Evolutionary conservation across 192 early-diverging fungal species (phyloP).

Genomic region (Backusella morwellensis): DNA sequence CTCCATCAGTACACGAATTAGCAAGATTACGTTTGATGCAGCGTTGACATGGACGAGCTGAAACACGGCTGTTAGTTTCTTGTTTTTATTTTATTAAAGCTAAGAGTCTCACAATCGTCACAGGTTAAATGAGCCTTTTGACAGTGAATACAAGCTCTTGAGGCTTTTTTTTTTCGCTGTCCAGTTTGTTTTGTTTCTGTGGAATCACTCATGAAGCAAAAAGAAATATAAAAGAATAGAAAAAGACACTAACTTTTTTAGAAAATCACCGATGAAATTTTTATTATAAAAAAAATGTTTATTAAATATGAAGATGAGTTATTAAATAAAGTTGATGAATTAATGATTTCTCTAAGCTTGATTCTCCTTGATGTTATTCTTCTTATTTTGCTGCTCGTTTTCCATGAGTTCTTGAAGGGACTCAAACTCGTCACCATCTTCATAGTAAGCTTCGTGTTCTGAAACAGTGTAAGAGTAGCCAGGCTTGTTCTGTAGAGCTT

Average conservation of each 20-base stretch:
- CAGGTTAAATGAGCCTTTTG: slow-evolving; percentile 75
- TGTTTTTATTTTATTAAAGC: neutral
- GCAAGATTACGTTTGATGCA: slow-evolving; percentile 81
- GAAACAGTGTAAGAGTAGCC: neutral
- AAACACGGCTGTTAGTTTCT: neutral
- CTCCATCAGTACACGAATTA: slow-evolving; percentile 78
- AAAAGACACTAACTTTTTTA: neutral
- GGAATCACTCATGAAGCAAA: neutral
- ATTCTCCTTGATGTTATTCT: neutral
- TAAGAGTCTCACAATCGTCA: slow-evolving; percentile 55
- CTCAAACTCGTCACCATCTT: neutral
- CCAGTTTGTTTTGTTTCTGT: slow-evolving; percentile 1
- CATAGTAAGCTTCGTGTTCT: neutral
- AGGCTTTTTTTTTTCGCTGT: slow-evolving; percentile 33
- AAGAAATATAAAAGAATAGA: neutral
- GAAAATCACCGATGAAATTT: neutral
- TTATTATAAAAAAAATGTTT: neutral
- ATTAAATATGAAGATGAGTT: neutral
- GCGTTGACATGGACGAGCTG: slow-evolving; percentile 83
- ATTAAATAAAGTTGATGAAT: neutral
- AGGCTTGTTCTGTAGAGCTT: neutral
- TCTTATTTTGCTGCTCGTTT: neutral
- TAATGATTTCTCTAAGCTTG: neutral
- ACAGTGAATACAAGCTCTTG: slow-evolving; percentile 61
- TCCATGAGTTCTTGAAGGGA: neutral